phyloP scores from a whole-genome alignment of 768 basidiomycete species.

The Tylopilus sp. region DNA sequence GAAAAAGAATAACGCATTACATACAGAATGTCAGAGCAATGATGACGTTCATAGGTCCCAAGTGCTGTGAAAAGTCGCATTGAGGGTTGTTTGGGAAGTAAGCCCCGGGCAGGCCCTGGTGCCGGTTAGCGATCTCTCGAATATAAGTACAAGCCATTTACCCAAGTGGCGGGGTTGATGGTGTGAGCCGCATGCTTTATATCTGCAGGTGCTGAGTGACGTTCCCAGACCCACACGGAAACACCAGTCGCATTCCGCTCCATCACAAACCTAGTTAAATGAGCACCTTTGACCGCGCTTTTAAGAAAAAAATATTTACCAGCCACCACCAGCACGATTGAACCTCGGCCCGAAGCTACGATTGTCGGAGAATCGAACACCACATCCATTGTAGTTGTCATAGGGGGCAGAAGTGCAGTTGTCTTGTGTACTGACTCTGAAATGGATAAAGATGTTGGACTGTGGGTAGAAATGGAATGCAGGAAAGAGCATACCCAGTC shows the following conservation, averaged over 20 bases:
- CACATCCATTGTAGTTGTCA: constrained; percentile 29
- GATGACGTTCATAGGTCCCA: constrained; percentile 19
- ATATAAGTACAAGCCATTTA: not conserved
- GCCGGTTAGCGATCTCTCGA: not conserved
- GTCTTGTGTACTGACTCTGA: constrained; percentile 13
- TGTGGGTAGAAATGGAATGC: not conserved
- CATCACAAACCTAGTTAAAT: constrained; percentile 33
- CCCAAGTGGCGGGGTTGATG: constrained; percentile 26
- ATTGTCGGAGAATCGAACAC: constrained; percentile 22
- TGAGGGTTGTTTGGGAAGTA: constrained; percentile 11
- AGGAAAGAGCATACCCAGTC: constrained; percentile 28
- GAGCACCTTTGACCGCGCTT: not conserved
- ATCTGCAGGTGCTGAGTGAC: constrained; percentile 35
- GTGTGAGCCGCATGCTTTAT: constrained; percentile 23
- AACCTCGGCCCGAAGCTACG: constrained; percentile 36
- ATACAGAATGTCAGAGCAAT: constrained; percentile 21
- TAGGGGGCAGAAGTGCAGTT: constrained; percentile 30
- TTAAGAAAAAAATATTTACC: constrained; percentile 11
- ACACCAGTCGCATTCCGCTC: constrained; percentile 30
- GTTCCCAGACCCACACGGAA: constrained; percentile 40
- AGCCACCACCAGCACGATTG: constrained; percentile 38
- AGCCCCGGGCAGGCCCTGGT: constrained; percentile 15
- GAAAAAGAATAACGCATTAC: not conserved
- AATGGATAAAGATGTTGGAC: not conserved
- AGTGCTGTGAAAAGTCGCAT: constrained; percentile 15